Evolutionary conservation across 2,329 filamentous ascomycete genomes (phyloP).

Genomic region (Paecilomyces sp.): DNA sequence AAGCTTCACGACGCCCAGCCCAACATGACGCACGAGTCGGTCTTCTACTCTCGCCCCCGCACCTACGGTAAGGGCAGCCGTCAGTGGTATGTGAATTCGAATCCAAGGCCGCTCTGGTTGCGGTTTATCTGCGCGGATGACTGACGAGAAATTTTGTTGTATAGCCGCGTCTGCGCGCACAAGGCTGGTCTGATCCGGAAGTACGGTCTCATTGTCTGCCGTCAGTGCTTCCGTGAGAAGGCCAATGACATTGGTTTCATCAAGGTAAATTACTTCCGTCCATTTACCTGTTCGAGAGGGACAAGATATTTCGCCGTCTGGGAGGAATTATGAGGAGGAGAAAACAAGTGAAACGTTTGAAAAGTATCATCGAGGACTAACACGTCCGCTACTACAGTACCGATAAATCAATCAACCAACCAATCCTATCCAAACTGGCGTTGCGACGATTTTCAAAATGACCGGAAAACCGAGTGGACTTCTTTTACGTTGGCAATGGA

Average conservation of each 20-base stretch:
- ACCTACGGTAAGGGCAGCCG: constrained; percentile 87
- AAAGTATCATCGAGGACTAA: not conserved
- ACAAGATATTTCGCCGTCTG: not conserved
- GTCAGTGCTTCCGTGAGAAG: constrained; percentile 61
- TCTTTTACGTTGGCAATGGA: not conserved
- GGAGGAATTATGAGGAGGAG: not conserved
- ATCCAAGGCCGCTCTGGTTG: constrained; percentile 8
- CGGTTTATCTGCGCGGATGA: constrained; percentile 12
- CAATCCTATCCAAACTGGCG: not conserved
- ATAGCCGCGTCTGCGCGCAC: constrained; percentile 83
- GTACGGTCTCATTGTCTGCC: constrained; percentile 74
- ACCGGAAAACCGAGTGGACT: not conserved
- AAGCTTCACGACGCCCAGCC: constrained; percentile 10
- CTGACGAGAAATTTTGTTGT: constrained; percentile 8
- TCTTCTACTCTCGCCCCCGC: constrained; percentile 98
- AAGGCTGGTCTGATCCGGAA: constrained; percentile 99
- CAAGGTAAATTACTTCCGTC: constrained; percentile 44
- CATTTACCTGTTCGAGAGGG: not conserved
- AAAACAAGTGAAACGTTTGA: not conserved
- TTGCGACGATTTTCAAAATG: not conserved
- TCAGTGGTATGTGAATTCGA: constrained; percentile 64
- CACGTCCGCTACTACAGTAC: not conserved
- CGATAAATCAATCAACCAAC: not conserved
- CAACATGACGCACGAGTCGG: constrained; percentile 85
- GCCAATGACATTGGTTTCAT: constrained; percentile 60